Evolutionary conservation across 2,329 filamentous ascomycete species (phyloP).

Genomic region (Phaeomoniella chlamydospora): DNA sequence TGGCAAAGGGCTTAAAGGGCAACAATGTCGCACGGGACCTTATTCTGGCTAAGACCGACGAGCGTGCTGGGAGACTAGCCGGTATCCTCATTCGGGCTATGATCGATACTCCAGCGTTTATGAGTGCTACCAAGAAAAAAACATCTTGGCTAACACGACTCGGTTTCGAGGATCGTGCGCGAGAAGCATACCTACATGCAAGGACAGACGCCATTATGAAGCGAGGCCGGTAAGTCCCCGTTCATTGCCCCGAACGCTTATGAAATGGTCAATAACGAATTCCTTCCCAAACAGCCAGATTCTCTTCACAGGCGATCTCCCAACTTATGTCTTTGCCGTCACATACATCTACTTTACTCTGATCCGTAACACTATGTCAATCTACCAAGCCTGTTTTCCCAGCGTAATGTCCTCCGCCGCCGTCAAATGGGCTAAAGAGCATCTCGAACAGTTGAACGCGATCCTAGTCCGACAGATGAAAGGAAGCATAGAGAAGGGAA

Average conservation of each 20-base stretch:
- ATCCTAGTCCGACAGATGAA: conserved; percentile 64
- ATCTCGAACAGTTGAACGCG: conserved; percentile 80
- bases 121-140: conserved; percentile 63
- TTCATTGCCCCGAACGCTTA: background rate
- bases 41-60: conserved; percentile 80
- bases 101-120: conserved; percentile 61
- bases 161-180: conserved; percentile 78
- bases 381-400: conserved; percentile 77
- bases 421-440: conserved; percentile 96
- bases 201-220: conserved; percentile 66
- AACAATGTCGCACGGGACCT: conserved; percentile 83
- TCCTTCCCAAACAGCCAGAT: conserved; percentile 55
- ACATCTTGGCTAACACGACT: conserved; percentile 74
- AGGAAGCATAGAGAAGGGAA: conserved; percentile 67
- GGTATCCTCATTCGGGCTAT: conserved; percentile 64
- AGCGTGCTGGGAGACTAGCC: conserved; percentile 65
- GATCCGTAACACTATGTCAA: conserved; percentile 82
- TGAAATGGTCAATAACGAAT: conserved; percentile 10
- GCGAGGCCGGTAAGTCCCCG: conserved; percentile 53
- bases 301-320: conserved; percentile 86
- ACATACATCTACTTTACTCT: conserved; percentile 93
- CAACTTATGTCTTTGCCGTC: conserved; percentile 85
- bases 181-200: conserved; percentile 73
- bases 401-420: conserved; percentile 80
- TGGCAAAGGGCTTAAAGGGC: conserved; percentile 68